A percentile compares a stretch with the other conserved stretches of the same genome.
These are phyloP conservation scores for Candida methanosorbosa DNA, from an alignment of 805 yeast genomes.

Conservation along the genomic window DNA sequence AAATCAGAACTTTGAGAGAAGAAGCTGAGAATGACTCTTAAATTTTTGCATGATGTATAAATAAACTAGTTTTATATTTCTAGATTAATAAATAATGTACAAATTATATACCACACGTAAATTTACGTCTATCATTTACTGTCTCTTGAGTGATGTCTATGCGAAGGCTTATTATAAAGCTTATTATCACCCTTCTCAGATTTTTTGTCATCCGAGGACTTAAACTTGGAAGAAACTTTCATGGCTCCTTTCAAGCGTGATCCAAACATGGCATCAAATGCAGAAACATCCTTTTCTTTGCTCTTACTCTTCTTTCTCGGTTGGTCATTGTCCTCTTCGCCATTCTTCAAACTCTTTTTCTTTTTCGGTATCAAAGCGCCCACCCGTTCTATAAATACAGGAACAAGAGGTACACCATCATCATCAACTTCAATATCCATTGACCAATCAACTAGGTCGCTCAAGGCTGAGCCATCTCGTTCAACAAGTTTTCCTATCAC, in stretches of 20 bases:
- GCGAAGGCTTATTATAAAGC: too few species aligned
- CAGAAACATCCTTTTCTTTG: conserved; percentile 6
- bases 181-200: too few species aligned
- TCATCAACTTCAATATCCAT: conserved; percentile 10
- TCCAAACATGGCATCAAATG: conserved; percentile 15
- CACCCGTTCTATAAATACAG: conserved; percentile 15
- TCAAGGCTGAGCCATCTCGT: background rate
- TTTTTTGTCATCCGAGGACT: too few species aligned
- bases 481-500: conserved; percentile 16
- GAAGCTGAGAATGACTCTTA: conserved; percentile 3
- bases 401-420: conserved; percentile 7
- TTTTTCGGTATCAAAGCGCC: conserved; percentile 11
- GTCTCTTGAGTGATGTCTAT: too few species aligned
- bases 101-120: too few species aligned
- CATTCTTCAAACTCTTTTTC: background rate
- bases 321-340: background rate
- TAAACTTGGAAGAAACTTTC: background rate
- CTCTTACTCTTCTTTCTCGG: background rate
- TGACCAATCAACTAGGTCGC: conserved; percentile 7
- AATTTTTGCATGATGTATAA: too few species aligned
- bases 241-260: background rate
- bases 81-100: too few species aligned
- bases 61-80: too few species aligned
- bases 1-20: conserved; percentile 36
- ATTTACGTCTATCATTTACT: too few species aligned